Percentiles rank a stretch among this genome's conserved stretches.
These are phyloP conservation scores for Globisporangium orthogonon DNA, from an alignment of 352 stramenopile species.

Conservation along the genomic window DNA sequence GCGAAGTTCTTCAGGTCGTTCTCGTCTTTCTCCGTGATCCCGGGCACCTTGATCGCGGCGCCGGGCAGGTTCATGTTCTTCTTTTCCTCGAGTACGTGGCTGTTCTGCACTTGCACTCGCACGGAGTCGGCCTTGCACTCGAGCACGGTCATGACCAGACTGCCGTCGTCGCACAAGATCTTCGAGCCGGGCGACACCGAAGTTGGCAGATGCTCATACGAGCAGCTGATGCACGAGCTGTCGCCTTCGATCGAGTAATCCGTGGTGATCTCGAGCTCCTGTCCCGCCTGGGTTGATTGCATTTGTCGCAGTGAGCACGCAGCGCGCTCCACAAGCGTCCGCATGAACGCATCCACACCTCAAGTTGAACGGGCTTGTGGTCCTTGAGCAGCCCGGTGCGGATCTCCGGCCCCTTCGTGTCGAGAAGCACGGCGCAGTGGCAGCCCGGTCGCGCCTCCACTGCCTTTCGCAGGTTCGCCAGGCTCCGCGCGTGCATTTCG, in stretches of 20 bases:
- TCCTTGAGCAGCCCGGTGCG: conserved; percentile 83
- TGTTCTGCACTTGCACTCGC: conserved; percentile 78
- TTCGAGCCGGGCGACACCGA: conserved; percentile 90
- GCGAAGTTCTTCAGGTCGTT: conserved; percentile 94
- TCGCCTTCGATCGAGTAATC: conserved; percentile 84
- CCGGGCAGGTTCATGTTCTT: conserved; percentile 98
- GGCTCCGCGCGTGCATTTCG: conserved; percentile 85
- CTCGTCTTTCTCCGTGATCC: conserved; percentile 93
- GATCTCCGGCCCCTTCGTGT: conserved; percentile 97
- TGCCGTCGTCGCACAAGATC: conserved; percentile 96
- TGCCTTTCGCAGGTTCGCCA: conserved; percentile 87
- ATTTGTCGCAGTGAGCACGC: background rate
- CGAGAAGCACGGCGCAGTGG: conserved; percentile 92
- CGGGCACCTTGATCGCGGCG: conserved; percentile 85
- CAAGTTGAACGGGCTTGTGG: conserved; percentile 62
- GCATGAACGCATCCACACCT: conserved; percentile 14
- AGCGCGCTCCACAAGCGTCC: too few species aligned
- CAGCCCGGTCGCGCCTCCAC: conserved; percentile 61
- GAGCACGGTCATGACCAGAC: conserved; percentile 89
- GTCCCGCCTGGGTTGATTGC: conserved; percentile 35
- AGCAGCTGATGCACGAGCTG: conserved; percentile 85
- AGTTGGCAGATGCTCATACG: conserved; percentile 90
- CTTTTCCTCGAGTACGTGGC: conserved; percentile 89
- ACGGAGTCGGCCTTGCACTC: conserved; percentile 72
- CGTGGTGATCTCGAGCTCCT: conserved; percentile 87